Evolutionary conservation across 2,329 filamentous ascomycete species (phyloP), one percentile per base, ranked within the genome.

Genomic region (Magnaporthiopsis incrustans): DNA sequence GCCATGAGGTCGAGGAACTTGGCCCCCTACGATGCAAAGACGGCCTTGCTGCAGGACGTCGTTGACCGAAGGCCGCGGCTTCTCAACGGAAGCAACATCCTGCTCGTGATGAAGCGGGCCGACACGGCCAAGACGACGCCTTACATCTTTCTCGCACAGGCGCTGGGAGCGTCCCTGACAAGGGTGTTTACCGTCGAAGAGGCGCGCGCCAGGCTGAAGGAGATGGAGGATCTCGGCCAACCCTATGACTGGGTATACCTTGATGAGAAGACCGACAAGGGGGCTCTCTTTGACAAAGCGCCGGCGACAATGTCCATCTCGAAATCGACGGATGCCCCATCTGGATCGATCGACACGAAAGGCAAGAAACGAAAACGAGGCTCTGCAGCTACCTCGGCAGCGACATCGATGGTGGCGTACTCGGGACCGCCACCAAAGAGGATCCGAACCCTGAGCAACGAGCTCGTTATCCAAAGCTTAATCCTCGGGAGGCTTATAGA

Each of bases 401-500:
- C 63, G 44, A 60, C 35, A 11, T 53, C 67, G 75, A 53, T 26
- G 33, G 61, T 58, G 50, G 60, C 15, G 22, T 27, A 50, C 10
- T 35, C 56, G 26, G 70, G 73, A 33, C 72, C 77, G 22, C 71
- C 77, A 58, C 77, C 81, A 15, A 79, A 82, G 69, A 82, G 76
- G 66, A 79, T 92, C 53, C 84, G 82, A 67, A 82, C 95, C 59
- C 83, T 96, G 63, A 89, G 88, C 64, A 89, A 96, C 73, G 94
- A 98, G 76, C 86, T 94, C 72, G 86, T 98, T 27, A 88, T 96
- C 64, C 94, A 99, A 79, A 97, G 92, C 74, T 78, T 98, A 65
- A 97, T 99, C 67, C 74, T 97, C 62, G 94, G 93, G 0, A 85
- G 87, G 66, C 77, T 97, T 69, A 84, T 92, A 63, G 88, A 91